Evolutionary conservation across 2,329 filamentous ascomycete species (phyloP).

Genomic region (Periglandula ipomoeae): DNA sequence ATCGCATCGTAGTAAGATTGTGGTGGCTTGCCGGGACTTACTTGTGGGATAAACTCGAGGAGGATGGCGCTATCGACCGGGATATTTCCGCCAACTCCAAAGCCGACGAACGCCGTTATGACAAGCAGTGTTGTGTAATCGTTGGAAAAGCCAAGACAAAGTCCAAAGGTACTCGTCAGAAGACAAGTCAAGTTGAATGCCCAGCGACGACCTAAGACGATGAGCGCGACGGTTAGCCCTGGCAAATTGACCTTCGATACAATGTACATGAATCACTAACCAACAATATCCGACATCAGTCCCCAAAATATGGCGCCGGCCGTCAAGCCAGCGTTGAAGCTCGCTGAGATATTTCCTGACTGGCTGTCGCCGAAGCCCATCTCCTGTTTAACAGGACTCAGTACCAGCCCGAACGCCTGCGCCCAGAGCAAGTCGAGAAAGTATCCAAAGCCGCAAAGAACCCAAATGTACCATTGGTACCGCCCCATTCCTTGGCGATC

Average conservation of each 20-base stretch:
- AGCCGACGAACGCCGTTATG: conserved; percentile 44
- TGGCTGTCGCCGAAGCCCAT: conserved; percentile 35
- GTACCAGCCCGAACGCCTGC: conserved; percentile 46
- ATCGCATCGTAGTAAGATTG: neutral
- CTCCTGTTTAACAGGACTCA: conserved; percentile 46
- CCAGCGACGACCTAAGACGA: conserved; percentile 32
- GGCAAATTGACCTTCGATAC: neutral
- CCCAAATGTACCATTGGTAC: conserved; percentile 45
- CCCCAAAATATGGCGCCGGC: conserved; percentile 46
- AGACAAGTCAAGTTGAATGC: conserved; percentile 50
- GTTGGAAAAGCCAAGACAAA: conserved; percentile 39
- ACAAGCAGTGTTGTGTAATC: conserved; percentile 42
- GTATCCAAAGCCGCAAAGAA: conserved; percentile 44
- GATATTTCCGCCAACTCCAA: conserved; percentile 44
- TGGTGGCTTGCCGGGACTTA: conserved; percentile 3
- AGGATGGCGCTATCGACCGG: conserved; percentile 47
- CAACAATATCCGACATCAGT: conserved; percentile 41
- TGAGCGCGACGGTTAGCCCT: neutral
- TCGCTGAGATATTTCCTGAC: conserved; percentile 40
- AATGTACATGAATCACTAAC: conserved; percentile 10
- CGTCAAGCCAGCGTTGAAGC: conserved; percentile 38
- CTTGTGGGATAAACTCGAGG: conserved; percentile 45
- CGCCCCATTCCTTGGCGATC: conserved; percentile 42
- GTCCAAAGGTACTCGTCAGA: conserved; percentile 43
- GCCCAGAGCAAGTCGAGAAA: conserved; percentile 49